A percentile compares a stretch with the other conserved stretches of the same genome.
Evolutionary conservation across 306 rosid genomes (phyloP).

Genomic region (Vicia villosa): DNA sequence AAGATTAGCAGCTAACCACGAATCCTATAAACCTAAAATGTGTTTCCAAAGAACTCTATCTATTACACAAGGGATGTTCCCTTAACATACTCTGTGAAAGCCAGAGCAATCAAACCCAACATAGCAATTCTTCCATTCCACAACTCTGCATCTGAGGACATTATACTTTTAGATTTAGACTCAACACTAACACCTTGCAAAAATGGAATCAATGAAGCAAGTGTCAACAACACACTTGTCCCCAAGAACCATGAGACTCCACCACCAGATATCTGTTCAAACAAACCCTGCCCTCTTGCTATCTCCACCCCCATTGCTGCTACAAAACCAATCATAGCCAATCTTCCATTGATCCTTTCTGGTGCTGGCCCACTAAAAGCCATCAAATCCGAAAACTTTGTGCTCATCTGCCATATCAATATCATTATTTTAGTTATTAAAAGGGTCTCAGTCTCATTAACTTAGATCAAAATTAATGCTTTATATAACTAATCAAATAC

Average conservation of each 20-base stretch:
- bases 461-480: background rate
- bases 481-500: background rate
- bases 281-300: slow-evolving; percentile 64
- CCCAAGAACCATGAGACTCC: slow-evolving; percentile 72
- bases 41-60: no score
- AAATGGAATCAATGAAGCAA: slow-evolving; percentile 76
- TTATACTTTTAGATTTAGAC: slow-evolving; percentile 58
- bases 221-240: slow-evolving; percentile 54
- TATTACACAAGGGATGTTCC: slow-evolving; percentile 65
- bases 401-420: slow-evolving; percentile 46
- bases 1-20: background rate
- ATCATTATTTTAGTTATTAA: background rate
- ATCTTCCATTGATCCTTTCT: slow-evolving; percentile 89
- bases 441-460: background rate
- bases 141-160: slow-evolving; percentile 73
- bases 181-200: slow-evolving; percentile 72
- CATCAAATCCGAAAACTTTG: slow-evolving; percentile 57
- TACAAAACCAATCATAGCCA: slow-evolving; percentile 88
- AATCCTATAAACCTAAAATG: background rate
- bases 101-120: slow-evolving; percentile 80
- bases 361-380: slow-evolving; percentile 90
- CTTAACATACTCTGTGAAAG: slow-evolving; percentile 68
- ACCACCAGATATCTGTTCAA: slow-evolving; percentile 64
- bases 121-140: slow-evolving; percentile 90
- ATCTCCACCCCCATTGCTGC: slow-evolving; percentile 71